Evolutionary conservation across 2,329 filamentous ascomycete genomes (phyloP), one percentile per base, ranked within the genome.

Genomic region (Aspergillus ochraceoroseus): DNA sequence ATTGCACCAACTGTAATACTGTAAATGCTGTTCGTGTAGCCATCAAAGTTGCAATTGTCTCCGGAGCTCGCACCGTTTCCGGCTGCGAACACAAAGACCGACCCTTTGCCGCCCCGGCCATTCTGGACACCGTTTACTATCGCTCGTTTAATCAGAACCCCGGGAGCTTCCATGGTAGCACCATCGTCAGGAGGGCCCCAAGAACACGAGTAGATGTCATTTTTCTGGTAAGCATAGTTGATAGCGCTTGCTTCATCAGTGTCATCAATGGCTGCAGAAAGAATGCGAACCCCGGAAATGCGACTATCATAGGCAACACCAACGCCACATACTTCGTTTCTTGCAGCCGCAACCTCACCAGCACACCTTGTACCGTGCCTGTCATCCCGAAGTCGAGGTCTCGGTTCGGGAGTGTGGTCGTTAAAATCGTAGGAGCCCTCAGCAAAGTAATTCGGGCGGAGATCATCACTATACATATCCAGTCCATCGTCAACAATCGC

Each of bases 21-120:
- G 74, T 96, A 98, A 55, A 98, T 98, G 61, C 89, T 95, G 71
- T 98, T 98, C 44, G 92, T 98, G 67, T 98, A 98, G 26, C 92
- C 92, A 61, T 98, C 92, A 62, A 98, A 98, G 64, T 98, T 98
- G 75, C 92, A 98, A 67, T 98, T 96, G 64, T 98, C 92, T 32
- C 86, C 89, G 49, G 73, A 79, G 3, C 74, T 72, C 7, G 90
- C 94, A 43, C 92, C 92, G 59, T 98, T 98, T 44, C 92, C 92
- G 51, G 90, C 89, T 29, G 92, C 92, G 65, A 98, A 98, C 39
- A 98, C 92, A 58, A 88, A 98, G 51, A 98, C 85, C 18, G 87
- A 94, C 6, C 92, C 92, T 38, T 82, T 79, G 2, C 88, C 87
- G 34, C 71, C 74, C 36, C 92, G 84, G 28, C 92, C 92, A 44